Conservation (phyloP, 1,139 yeast genomes). For the Lodderomyces margitis region DNA sequence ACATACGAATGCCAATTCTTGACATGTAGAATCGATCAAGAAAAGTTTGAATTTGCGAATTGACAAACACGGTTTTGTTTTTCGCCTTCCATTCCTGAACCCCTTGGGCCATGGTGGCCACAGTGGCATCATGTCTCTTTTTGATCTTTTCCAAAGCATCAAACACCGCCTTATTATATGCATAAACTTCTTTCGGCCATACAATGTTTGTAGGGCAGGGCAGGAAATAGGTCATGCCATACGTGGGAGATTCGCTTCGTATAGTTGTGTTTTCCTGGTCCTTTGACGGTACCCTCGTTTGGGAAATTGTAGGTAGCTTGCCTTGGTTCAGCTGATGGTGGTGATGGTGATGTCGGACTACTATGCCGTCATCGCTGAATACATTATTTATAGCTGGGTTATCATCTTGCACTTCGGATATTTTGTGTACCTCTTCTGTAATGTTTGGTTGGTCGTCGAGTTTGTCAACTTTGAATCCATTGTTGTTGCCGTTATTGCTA, state of each 20-base stretch:
- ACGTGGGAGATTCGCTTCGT: conserved; percentile 36
- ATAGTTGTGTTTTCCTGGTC: conserved; percentile 12
- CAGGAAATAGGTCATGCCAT: conserved; percentile 58
- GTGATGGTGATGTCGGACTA: conserved; percentile 34
- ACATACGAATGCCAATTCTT: conserved; percentile 84
- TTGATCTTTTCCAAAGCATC: conserved; percentile 70
- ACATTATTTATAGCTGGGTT: conserved; percentile 45
- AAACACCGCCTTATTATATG: conserved; percentile 66
- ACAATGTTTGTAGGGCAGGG: conserved; percentile 50
- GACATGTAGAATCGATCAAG: conserved; percentile 84
- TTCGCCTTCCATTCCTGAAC: conserved; percentile 82
- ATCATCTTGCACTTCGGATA: conserved; percentile 20
- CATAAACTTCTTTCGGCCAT: conserved; percentile 76
- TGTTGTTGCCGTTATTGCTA: conserved; percentile 14
- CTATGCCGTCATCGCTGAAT: conserved; percentile 55
- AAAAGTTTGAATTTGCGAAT: conserved; percentile 71
- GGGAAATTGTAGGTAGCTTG: conserved; percentile 2
- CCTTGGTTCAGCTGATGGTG: conserved; percentile 8
- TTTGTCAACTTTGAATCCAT: background rate
- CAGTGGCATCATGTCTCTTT: conserved; percentile 88
- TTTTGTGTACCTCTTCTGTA: conserved; percentile 13
- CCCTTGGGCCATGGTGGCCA: conserved; percentile 90
- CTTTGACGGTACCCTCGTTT: conserved; percentile 8
- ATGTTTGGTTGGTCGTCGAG: conserved; percentile 9
- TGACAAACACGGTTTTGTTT: conserved; percentile 47